A percentile compares a stretch with the other conserved stretches of the same genome.
Conservation (phyloP, 73 alveolate species). For the Stentor coeruleus region DNA sequence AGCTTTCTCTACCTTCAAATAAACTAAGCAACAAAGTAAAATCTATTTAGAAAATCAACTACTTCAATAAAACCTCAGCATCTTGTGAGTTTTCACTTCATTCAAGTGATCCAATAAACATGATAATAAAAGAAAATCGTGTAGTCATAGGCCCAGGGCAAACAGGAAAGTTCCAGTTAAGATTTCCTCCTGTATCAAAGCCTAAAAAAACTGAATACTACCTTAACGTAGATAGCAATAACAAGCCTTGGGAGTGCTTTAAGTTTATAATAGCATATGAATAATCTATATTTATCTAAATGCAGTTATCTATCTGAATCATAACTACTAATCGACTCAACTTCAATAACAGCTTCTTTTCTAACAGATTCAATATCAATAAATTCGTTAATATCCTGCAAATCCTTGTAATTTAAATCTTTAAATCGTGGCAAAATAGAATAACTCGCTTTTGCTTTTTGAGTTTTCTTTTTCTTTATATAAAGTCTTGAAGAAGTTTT, state of each 20-base stretch:
- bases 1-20: not conserved
- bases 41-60: too few relatives aligned
- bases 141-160: conserved; percentile 8
- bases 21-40: conserved; percentile 3
- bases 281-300: not conserved
- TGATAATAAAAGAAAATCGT: conserved; percentile 13
- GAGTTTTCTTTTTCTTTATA: too few relatives aligned
- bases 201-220: not conserved
- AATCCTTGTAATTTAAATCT: too few relatives aligned
- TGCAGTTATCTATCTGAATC: too few relatives aligned
- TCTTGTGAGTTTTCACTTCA: not conserved
- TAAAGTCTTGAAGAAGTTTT: too few relatives aligned
- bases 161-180: conserved; percentile 22
- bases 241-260: conserved; percentile 22
- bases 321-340: too few relatives aligned
- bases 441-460: too few relatives aligned
- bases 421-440: too few relatives aligned
- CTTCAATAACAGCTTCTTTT: too few relatives aligned
- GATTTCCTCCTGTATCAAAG: conserved; percentile 21
- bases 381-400: too few relatives aligned
- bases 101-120: not conserved
- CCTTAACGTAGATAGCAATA: not conserved
- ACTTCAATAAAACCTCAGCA: not conserved
- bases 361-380: too few relatives aligned
- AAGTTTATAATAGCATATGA: conserved; percentile 1